phyloP scores from a whole-genome alignment of 2,329 filamentous ascomycete genomes.

The Claviceps pazoutovae region DNA sequence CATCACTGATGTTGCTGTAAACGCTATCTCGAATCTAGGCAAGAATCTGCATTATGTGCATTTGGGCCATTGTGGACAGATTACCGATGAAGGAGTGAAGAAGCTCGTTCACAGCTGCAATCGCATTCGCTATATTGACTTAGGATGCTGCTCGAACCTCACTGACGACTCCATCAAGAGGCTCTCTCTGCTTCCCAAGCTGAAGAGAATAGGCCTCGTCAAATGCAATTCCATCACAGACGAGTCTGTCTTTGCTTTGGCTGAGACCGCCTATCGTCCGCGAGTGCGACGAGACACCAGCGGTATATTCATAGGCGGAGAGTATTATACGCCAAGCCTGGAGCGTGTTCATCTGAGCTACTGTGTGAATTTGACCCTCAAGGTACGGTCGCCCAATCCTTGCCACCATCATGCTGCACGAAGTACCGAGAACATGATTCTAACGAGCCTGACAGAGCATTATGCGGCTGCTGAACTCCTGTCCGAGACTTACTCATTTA shows the following conservation, averaged over 20 bases:
- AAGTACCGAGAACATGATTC: background rate
- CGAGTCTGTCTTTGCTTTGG: constrained; percentile 71
- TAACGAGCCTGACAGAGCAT: constrained; percentile 52
- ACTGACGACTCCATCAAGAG: constrained; percentile 79
- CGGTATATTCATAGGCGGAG: constrained; percentile 33
- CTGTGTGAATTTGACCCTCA: constrained; percentile 70
- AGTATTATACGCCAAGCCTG: constrained; percentile 49
- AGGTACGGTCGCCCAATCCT: constrained; percentile 38
- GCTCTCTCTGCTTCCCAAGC: constrained; percentile 74
- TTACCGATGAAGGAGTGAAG: constrained; percentile 81
- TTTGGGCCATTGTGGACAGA: constrained; percentile 79
- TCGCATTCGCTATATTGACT: constrained; percentile 89
- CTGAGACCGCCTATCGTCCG: constrained; percentile 48
- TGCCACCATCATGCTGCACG: background rate
- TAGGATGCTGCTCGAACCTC: constrained; percentile 84
- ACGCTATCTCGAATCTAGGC: constrained; percentile 74
- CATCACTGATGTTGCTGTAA: constrained; percentile 78
- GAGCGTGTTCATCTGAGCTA: constrained; percentile 96
- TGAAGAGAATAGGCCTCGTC: constrained; percentile 87
- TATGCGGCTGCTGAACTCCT: constrained; percentile 75
- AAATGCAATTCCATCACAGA: constrained; percentile 90
- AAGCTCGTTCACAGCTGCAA: constrained; percentile 76
- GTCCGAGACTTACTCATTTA: constrained; percentile 82
- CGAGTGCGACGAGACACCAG: constrained; percentile 34
- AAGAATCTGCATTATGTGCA: constrained; percentile 97